Conservation (phyloP, 257 asterid species). For the Fraxinus pennsylvanica region DNA sequence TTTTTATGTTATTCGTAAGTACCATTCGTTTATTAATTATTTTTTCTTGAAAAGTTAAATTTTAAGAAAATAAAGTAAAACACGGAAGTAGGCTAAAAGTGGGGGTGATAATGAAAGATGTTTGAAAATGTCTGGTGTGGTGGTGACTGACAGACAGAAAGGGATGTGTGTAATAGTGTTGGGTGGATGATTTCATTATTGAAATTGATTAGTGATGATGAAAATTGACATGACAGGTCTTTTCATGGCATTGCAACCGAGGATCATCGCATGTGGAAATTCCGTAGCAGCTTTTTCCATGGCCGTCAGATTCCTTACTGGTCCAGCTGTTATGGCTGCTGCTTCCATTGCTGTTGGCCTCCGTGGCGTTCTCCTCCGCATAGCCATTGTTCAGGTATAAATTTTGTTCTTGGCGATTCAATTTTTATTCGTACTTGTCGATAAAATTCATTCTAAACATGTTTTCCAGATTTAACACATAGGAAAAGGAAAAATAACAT, state of each 20-base stretch:
- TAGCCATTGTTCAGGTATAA: slow-evolving; percentile 90
- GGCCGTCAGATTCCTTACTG: slow-evolving; percentile 98
- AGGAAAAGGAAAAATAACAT: not conserved
- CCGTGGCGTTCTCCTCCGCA: slow-evolving; percentile 81
- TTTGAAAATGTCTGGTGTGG: not conserved
- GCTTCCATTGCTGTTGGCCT: slow-evolving; percentile 98
- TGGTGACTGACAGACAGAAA: not conserved
- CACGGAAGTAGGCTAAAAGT: not conserved
- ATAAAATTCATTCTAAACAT: no score
- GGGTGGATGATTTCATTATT: no score
- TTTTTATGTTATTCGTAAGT: no score
- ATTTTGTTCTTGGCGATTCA: not conserved
- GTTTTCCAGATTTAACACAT: no score
- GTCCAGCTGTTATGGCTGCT: slow-evolving; percentile 99
- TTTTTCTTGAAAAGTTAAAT: no score
- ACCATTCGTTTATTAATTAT: no score
- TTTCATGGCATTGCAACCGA: slow-evolving; percentile 98
- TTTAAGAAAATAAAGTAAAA: no score
- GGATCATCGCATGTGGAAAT: slow-evolving; percentile 98
- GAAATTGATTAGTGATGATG: not conserved
- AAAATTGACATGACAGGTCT: slow-evolving; percentile 54
- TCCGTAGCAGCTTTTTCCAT: slow-evolving; percentile 78
- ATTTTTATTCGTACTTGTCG: no score
- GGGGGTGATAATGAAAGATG: slow-evolving; percentile 23
- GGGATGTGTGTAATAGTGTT: not conserved